Evolutionary conservation across 805 yeast species (phyloP), one percentile per base, ranked within the genome.

Genomic region (Helenozyma baotianmanensis): DNA sequence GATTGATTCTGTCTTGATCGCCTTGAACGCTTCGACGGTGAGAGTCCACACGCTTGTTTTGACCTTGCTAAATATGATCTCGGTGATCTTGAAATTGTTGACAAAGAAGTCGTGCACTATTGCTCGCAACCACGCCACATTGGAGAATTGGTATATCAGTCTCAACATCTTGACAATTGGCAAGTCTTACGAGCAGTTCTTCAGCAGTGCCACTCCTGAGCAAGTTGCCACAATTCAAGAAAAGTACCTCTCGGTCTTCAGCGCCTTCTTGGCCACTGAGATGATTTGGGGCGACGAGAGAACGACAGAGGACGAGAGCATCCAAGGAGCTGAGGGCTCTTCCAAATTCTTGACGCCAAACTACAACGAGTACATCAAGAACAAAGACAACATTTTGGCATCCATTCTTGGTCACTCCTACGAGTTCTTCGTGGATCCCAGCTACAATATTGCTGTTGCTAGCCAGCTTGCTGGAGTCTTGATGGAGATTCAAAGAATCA

Each of bases 91-190:
- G 38, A 40, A 31, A 5, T 42, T 48, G 36, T 62, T 56, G 51
- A 54, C 56, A 27, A 50, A 40, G 35, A 63, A 59, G 15, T 40
- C 59, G 7, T 56, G 62, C 27, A 42, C 58, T 22, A 66, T 73
- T 27, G 55, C 64, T 26, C 61, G 72, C 40, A 62, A 68, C 32
- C 62, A 63, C 23, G 74, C 65, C 16, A 62, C 64, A 9, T 48
- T 62, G 29, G 69, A 59, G 29, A 53, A 64, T 26, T 72, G 76
- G 70, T 70, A 68, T 29, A 45, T 60, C 23, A 54, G 70, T 23
- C 64, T 64, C 37, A 53, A 53, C 12, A 39, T 66, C 4, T 41
- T 55, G 34, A 40, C 55, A 3, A 57, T 53, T 23, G 48, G 47
- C 15, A 32, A 27, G 22, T 27, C 39, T 3, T 46, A 39, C 30